Percentiles rank a stretch among this genome's conserved stretches.
These are phyloP conservation scores for Aspergillus saccharolyticus DNA, from an alignment of 495 filamentous ascomycete genomes.

Conservation along the genomic window DNA sequence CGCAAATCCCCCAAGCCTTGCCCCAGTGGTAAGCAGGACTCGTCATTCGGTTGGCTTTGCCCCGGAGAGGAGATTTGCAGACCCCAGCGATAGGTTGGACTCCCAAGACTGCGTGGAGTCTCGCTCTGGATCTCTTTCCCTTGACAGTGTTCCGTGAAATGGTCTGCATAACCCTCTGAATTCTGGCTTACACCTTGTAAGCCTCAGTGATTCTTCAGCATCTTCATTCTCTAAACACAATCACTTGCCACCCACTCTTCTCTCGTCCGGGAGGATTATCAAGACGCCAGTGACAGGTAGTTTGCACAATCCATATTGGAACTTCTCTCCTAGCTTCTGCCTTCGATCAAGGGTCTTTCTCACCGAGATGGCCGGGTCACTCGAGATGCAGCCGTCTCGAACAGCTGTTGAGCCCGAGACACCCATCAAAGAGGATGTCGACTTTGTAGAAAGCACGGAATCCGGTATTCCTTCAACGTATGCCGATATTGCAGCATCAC, in stretches of 20 bases:
- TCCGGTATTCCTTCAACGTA: conserved; percentile 24
- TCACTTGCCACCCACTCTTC: not conserved
- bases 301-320: too few species aligned
- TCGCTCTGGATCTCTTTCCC: not conserved
- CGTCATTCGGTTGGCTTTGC: conserved; percentile 7
- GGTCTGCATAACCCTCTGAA: conserved; percentile 1
- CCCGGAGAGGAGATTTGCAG: conserved; percentile 6
- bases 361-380: conserved; percentile 20
- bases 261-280: not conserved
- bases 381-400: conserved; percentile 20
- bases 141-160: conserved; percentile 2
- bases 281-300: not conserved
- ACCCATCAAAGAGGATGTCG: conserved; percentile 26
- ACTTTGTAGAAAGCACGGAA: conserved; percentile 32
- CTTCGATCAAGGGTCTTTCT: not conserved
- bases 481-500: conserved; percentile 27
- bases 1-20: conserved; percentile 13
- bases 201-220: not conserved
- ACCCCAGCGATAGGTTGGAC: conserved; percentile 9
- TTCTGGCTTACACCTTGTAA: not conserved
- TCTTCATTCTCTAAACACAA: not conserved
- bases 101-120: conserved; percentile 6
- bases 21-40: conserved; percentile 10
- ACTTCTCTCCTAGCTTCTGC: not conserved
- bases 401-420: conserved; percentile 12